Percentiles rank a stretch among this genome's conserved stretches.
These are phyloP conservation scores for Tetracentron sinense DNA, from an alignment of 164 flowering plant genomes.

Conservation along the genomic window DNA sequence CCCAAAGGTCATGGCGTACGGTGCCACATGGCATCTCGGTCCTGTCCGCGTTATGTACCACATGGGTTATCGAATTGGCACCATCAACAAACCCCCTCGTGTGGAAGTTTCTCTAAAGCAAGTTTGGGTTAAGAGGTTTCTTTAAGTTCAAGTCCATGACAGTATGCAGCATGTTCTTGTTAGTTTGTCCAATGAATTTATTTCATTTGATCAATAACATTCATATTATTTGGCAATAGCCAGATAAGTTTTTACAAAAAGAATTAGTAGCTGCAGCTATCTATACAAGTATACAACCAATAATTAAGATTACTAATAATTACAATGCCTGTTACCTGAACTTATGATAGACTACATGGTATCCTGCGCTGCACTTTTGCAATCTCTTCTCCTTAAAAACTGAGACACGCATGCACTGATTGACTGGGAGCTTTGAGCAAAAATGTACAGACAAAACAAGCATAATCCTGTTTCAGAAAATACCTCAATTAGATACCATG, in stretches of 20 bases:
- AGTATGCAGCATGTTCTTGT: too few relatives aligned
- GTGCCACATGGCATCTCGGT: too few relatives aligned
- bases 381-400: conserved; percentile 33
- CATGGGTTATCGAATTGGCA: too few relatives aligned
- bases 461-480: conserved; percentile 61
- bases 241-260: background rate
- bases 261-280: background rate
- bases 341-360: conserved; percentile 19
- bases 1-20: too few relatives aligned
- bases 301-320: background rate
- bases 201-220: background rate
- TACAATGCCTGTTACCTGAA: background rate
- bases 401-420: conserved; percentile 26
- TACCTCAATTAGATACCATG: background rate
- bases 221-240: background rate
- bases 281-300: background rate
- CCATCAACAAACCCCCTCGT: too few relatives aligned
- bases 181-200: background rate
- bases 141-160: too few relatives aligned
- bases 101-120: too few relatives aligned
- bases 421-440: conserved; percentile 43
- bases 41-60: too few relatives aligned
- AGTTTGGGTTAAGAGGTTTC: too few relatives aligned
- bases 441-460: conserved; percentile 62
- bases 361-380: conserved; percentile 30